Base-by-base conservation (phyloP, 306 rosid species). In the Trifolium dubium region DNA sequence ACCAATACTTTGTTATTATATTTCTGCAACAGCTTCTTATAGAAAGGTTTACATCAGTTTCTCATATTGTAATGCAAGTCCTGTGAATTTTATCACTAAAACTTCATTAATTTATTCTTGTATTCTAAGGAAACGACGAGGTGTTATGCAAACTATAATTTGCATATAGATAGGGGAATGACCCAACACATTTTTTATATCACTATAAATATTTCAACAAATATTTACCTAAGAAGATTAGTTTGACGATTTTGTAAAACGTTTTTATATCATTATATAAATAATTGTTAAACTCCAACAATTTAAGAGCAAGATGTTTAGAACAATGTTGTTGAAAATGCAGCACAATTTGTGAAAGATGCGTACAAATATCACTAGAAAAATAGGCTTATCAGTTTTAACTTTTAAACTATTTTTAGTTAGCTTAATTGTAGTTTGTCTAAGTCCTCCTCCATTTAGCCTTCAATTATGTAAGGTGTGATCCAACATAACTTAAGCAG, bases 1-100 rank as follows among this genome's bases (percentile, higher is more conserved):
- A 31, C 44, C 54, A 69, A 34, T 30, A 43, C 39, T 6, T 54
- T 60, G 67, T 40, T 55, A 71, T 29, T 65, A 31, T 50, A 49
- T 47, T 50, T 78, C 53, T 46, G 29, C 29, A 63, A 73, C 77
- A 44, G 65, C 43, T 74, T 64, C 54, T 31, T 6, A 10, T 34
- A 63, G 69, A 59, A 62, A 28, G 72, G 14, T 70, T 61, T 40
- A 72, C 74, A 28, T 60, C 17, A 34, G 43, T 55, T 80, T 43
- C 29, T 69, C 29, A 23, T 28, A 3, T n/a, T 35, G 59, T 35
- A 44, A 12, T 6, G 14, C 31, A 12, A 53, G 53, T 50, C 28
- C 41, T 3, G 61, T 18, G 44, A 68, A 64, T 4, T 73, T 69
- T 29, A 37, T 37, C 14, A 2, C 8, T 4, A n/a, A 7, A 40